Evolutionary conservation across 2,329 filamentous ascomycete genomes (phyloP).

Genomic region (Claviceps paspali): DNA sequence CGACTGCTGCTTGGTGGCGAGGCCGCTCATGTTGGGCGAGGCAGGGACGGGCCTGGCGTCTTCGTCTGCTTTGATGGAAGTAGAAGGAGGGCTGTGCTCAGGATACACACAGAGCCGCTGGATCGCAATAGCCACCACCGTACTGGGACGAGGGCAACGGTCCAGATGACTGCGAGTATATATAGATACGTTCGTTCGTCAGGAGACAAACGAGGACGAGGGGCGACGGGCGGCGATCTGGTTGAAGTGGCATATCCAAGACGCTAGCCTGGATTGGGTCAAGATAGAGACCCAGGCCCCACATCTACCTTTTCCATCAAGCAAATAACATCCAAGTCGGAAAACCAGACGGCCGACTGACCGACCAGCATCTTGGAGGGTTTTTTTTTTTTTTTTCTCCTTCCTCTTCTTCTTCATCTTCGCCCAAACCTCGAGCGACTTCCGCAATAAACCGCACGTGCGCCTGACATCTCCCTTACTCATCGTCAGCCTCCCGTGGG

Average conservation of each 20-base stretch:
- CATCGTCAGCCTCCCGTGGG: not conserved
- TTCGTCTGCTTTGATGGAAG: not conserved
- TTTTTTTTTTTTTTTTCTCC: not conserved
- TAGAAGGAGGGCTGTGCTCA: not conserved
- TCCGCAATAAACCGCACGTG: not conserved
- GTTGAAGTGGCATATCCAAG: constrained; percentile 28
- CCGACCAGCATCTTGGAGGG: too few species aligned
- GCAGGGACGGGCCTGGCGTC: not conserved
- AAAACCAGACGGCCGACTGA: too few species aligned
- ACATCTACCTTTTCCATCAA: constrained; percentile 15
- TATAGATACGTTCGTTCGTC: constrained; percentile 9
- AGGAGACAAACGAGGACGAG: constrained; percentile 21
- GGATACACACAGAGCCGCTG: not conserved
- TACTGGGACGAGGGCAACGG: not conserved
- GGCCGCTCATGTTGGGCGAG: constrained; percentile 39
- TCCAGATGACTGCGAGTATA: not conserved
- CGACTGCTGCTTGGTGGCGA: constrained; percentile 86
- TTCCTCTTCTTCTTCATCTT: not conserved
- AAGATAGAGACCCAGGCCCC: constrained; percentile 11
- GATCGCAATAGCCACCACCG: not conserved
- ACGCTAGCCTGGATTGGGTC: constrained; percentile 20
- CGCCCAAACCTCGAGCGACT: not conserved
- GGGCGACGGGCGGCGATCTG: constrained; percentile 15
- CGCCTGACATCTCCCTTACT: too few species aligned
- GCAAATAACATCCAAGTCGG: too few species aligned